phyloP scores from a whole-genome alignment of 106 monocot genomes.

The Amphibolis antarctica region DNA sequence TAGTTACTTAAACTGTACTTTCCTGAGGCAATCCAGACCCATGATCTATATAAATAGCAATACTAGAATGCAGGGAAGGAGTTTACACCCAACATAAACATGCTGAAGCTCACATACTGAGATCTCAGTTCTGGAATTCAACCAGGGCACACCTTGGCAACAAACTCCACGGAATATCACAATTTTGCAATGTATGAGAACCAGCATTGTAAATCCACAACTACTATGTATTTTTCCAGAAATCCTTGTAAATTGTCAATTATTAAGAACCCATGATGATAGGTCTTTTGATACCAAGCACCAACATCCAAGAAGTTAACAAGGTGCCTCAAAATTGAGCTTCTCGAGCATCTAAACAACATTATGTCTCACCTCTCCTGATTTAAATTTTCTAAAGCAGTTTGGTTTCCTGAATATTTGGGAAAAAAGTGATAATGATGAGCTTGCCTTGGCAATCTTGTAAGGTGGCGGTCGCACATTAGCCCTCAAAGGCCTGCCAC shows the following conservation, averaged over 20 bases:
- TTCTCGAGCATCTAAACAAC: slow-evolving; percentile 9
- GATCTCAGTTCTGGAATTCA: slow-evolving; percentile 27
- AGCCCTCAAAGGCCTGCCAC: slow-evolving; percentile 57
- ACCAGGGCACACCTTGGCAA: slow-evolving; percentile 18
- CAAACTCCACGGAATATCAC: slow-evolving; percentile 17
- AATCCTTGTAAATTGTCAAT: slow-evolving; percentile 19
- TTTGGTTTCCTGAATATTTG: slow-evolving; percentile 40
- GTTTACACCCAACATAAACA: slow-evolving; percentile 1
- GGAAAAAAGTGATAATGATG: slow-evolving; percentile 45
- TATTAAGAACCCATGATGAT: slow-evolving; percentile 3
- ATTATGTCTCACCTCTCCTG: slow-evolving; percentile 9
- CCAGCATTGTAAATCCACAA: slow-evolving; percentile 14
- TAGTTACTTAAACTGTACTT: slow-evolving; percentile 5
- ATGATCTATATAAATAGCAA: too few species aligned
- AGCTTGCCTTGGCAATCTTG: slow-evolving; percentile 95
- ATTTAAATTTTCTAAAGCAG: slow-evolving; percentile 19
- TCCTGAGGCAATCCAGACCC: neutral
- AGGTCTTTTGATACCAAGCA: neutral
- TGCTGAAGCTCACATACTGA: slow-evolving; percentile 7
- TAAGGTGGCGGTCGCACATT: slow-evolving; percentile 47
- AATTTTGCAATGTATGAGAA: slow-evolving; percentile 10
- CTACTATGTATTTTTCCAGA: slow-evolving; percentile 12
- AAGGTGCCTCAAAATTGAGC: slow-evolving; percentile 14
- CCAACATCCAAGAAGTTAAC: neutral
- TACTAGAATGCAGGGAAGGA: too few species aligned